These are phyloP conservation scores for Candida ficus DNA, from an alignment of 805 yeast species.

Conservation along the genomic window DNA sequence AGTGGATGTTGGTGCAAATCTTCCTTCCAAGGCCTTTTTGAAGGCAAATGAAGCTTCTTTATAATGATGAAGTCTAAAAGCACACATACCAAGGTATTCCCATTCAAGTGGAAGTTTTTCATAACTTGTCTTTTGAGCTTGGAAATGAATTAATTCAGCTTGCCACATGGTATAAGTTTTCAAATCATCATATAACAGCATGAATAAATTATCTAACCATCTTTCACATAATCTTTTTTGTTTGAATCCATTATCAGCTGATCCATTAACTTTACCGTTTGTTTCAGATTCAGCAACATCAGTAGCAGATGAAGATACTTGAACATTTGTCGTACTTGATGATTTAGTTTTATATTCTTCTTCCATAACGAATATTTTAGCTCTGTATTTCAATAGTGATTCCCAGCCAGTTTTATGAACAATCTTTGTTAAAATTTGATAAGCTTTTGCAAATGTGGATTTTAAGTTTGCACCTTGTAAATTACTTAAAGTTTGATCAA, in stretches of 20 bases:
- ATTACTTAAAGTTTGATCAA: conserved; percentile 56
- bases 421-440: conserved; percentile 57
- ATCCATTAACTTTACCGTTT: conserved; percentile 4
- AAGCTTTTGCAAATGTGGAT: conserved; percentile 51
- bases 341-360: conserved; percentile 46
- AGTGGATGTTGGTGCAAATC: conserved; percentile 80
- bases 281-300: too few species aligned
- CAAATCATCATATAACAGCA: conserved; percentile 67
- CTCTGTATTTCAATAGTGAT: conserved; percentile 49
- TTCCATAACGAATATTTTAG: conserved; percentile 64
- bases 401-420: conserved; percentile 76
- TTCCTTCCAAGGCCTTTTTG: conserved; percentile 57
- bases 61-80: conserved; percentile 76
- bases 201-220: conserved; percentile 67
- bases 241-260: conserved; percentile 41
- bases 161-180: conserved; percentile 89
- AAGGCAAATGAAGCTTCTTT: conserved; percentile 88
- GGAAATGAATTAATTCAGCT: conserved; percentile 83
- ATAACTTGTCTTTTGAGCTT: conserved; percentile 78
- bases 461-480: conserved; percentile 68
- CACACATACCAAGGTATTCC: conserved; percentile 86
- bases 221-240: conserved; percentile 66
- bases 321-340: conserved; percentile 10
- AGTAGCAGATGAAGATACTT: neutral
- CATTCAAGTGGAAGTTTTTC: conserved; percentile 80